Evolutionary conservation across 495 filamentous ascomycete species (phyloP).

Genomic region (Evansstolkia leycettana): DNA sequence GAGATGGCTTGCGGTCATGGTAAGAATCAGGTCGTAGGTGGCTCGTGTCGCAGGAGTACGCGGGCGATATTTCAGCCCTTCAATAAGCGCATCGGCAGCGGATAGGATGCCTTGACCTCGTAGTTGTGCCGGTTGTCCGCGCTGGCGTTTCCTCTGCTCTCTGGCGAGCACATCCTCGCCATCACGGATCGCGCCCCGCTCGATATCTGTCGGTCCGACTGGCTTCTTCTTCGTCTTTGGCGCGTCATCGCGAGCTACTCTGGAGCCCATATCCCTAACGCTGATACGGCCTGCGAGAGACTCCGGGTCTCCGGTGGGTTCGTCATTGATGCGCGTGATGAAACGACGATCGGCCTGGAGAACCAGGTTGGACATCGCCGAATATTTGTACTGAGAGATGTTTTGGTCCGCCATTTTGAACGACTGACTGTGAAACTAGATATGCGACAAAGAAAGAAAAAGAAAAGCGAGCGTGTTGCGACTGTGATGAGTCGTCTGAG

Average conservation of each 20-base stretch:
- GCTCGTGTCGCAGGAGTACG: slow-evolving; percentile 85
- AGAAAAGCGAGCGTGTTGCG: slow-evolving; percentile 14
- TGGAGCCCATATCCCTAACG: slow-evolving; percentile 86
- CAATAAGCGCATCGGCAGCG: slow-evolving; percentile 73
- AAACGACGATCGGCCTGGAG: slow-evolving; percentile 98
- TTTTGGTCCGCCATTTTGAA: slow-evolving; percentile 79
- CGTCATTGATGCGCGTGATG: slow-evolving; percentile 80
- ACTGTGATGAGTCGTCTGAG: slow-evolving; percentile 18
- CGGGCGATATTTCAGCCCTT: slow-evolving; percentile 77
- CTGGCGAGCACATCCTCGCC: slow-evolving; percentile 77
- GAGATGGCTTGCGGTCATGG: slow-evolving; percentile 74
- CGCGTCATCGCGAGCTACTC: slow-evolving; percentile 64
- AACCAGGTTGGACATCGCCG: slow-evolving; percentile 99
- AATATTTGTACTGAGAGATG: slow-evolving; percentile 98
- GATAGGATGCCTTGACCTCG: slow-evolving; percentile 73
- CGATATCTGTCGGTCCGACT: slow-evolving; percentile 49
- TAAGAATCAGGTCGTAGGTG: slow-evolving; percentile 92
- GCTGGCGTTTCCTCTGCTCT: slow-evolving; percentile 79
- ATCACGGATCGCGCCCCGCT: slow-evolving; percentile 70
- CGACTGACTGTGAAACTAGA: slow-evolving; percentile 2
- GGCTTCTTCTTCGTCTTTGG: slow-evolving; percentile 66
- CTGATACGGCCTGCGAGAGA: slow-evolving; percentile 88
- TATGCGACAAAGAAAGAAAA: slow-evolving; percentile 8
- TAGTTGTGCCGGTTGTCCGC: slow-evolving; percentile 55
- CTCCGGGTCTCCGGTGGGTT: slow-evolving; percentile 93